Evolutionary conservation across 1,139 yeast species (phyloP), one percentile per base, ranked within the genome.

Genomic region (Debaryomycetaceae sp.): DNA sequence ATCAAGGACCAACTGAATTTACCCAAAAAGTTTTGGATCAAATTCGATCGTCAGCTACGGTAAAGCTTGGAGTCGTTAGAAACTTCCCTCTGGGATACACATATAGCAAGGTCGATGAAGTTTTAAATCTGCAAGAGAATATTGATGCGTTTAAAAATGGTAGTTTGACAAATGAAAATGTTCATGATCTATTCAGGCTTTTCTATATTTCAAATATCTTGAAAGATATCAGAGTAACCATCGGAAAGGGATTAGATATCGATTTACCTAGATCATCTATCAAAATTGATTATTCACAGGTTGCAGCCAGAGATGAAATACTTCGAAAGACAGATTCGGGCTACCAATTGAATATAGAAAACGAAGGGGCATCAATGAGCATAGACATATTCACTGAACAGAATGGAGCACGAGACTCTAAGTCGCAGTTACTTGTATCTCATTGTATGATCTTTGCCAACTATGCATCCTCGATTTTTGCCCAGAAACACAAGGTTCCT

Each of bases 401-500:
- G 4, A 46, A 48, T 29, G 64, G 59, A 39, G 49, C 40, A 33
- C 29, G 33, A 9, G 48, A 47, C 28, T 61, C 67, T 9, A 58
- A 62, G 36, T 79, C 89, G 0, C 78, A 74, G 34, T 50, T 65
- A 3, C 61, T 91, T 24, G 97, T 91, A 3, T 76, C 92, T 0
- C 95, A 89, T 56, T 61, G 85, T 41, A 91, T 91, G 98, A 75
- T 91, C 26, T 64, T 78, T 35, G 87, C 94, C 2, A 89, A 89
- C 56, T 67, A 74, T 24, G 61, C 82, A 2, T 74, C 82, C 1
- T 91, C 91, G 0, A 48, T 57, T 2, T 78, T 68, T 50, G 78
- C 85, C 11, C 33, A 48, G 6, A 51, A 61, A 14, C 60, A 75
- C 29, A 51, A 64, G 0, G 73, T 86, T 7, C 82, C 88, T 1